Evolutionary conservation across 75 land plant species (phyloP), one percentile per base, ranked within the genome.

Genomic region (Cryptomeria japonica): DNA sequence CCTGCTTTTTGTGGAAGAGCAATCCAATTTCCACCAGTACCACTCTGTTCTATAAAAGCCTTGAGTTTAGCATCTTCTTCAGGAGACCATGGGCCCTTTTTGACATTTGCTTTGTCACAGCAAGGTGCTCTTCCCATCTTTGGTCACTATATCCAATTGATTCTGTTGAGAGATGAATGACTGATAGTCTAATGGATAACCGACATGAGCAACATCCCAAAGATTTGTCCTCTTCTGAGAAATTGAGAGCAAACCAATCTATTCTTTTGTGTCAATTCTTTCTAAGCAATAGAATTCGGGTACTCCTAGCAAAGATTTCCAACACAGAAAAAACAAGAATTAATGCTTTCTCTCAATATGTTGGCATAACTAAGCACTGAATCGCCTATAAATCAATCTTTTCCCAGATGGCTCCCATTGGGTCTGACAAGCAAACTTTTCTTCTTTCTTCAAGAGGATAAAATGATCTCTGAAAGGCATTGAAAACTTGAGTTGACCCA

Each of bases 121-220:
- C 92, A 91, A 25, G 92, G 92, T 15, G 92, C 87, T 53, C 92
- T 90, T 36, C 92, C 92, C 92, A 91, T 91, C 89, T 42, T 78
- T 76, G 19, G 25, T 55, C 8, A 5, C 16, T 55, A 13, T 28
- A 36, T 46, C 22, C 12, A 41, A 82, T 14, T 1, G 84, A 41
- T 25, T 25, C 5, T 44, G 37, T 82, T 44, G 6, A 34, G 11
- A 10, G 14, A 16, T 82, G 46, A 9, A 28, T 28, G 46, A 31
- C 31, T 44, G 44, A 34, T 16, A 82, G 84, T 51, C 38, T 56
- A 53, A 42, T 53, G 41, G 41, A 53, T 56, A 85, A 56, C 34
- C 12, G 32, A 32, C 38, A 36, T 36, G 51, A 82, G 42, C 44
- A 79, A 82, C 49, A 41, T 44, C 84, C 84, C n/a, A 82, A 44